Percentiles rank a stretch among this genome's conserved stretches.
Conservation (phyloP, 805 yeast species). For the Cyberlindnera mrakii region DNA sequence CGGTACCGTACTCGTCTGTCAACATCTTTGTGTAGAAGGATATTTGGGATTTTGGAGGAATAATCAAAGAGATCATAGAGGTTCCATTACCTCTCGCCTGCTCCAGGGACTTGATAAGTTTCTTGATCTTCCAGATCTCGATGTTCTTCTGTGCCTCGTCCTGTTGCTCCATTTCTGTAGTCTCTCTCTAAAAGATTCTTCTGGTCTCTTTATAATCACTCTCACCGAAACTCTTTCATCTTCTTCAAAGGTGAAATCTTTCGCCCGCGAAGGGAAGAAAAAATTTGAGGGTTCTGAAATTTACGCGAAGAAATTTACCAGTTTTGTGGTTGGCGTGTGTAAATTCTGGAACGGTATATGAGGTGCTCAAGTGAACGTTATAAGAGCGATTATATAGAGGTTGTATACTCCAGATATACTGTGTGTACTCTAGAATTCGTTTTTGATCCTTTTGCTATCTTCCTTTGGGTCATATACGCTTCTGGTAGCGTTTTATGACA, state of each 20-base stretch:
- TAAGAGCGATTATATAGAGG: too few relatives aligned
- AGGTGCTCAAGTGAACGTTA: too few relatives aligned
- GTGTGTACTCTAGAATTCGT: too few relatives aligned
- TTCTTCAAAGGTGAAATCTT: not conserved
- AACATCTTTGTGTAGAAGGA: constrained; percentile 83
- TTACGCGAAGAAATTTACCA: not conserved
- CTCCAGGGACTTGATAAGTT: constrained; percentile 81
- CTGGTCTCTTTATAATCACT: too few relatives aligned
- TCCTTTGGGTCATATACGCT: too few relatives aligned
- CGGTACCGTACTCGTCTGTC: constrained; percentile 98
- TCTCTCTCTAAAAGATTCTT: not conserved
- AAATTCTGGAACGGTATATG: too few relatives aligned
- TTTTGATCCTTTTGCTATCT: too few relatives aligned
- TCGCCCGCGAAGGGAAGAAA: not conserved
- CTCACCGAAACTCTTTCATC: too few relatives aligned
- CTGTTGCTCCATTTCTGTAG: constrained; percentile 27
- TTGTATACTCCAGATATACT: too few relatives aligned
- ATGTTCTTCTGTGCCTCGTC: constrained; percentile 90
- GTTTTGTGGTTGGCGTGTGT: too few relatives aligned
- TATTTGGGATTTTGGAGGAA: constrained; percentile 94
- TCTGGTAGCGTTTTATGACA: too few relatives aligned
- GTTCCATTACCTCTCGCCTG: constrained; percentile 98
- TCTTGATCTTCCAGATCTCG: constrained; percentile 98
- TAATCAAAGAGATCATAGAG: constrained; percentile 94
- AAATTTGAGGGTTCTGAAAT: not conserved